These are phyloP conservation scores for Ceratobasidium sp. DNA, from an alignment of 1,284 basidiomycete genomes.

Conservation along the genomic window DNA sequence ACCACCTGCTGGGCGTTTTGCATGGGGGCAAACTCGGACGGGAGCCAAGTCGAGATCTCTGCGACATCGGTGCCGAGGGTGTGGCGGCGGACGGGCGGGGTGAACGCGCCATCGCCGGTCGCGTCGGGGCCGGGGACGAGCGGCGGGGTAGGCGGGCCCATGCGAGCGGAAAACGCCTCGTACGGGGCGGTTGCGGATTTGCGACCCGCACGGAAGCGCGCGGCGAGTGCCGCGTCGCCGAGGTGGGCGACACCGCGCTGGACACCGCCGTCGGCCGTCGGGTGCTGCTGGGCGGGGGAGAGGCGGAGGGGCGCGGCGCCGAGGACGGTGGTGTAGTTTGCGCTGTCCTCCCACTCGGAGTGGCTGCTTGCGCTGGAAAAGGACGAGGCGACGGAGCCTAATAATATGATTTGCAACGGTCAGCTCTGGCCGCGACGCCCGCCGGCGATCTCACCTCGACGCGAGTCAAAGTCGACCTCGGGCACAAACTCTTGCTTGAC, in stretches of 20 bases:
- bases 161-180: conserved; percentile 28
- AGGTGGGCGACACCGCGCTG: conserved; percentile 27
- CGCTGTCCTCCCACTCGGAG: conserved; percentile 36
- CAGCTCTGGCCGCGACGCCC: not conserved
- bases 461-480: conserved; percentile 42
- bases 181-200: conserved; percentile 42
- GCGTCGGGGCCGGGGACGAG: conserved; percentile 22
- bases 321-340: conserved; percentile 34
- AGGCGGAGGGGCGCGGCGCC: conserved; percentile 11
- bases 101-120: conserved; percentile 12
- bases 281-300: conserved; percentile 38
- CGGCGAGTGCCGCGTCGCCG: conserved; percentile 24
- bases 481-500: conserved; percentile 43
- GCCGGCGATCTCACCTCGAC: conserved; percentile 34
- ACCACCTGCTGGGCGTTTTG: conserved; percentile 31
- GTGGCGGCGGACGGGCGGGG: conserved; percentile 34
- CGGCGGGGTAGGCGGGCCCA: conserved; percentile 41
- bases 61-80: conserved; percentile 35
- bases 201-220: conserved; percentile 37
- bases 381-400: conserved; percentile 42
- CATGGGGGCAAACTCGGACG: conserved; percentile 23
- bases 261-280: conserved; percentile 19
- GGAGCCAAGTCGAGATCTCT: conserved; percentile 31
- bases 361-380: conserved; percentile 37
- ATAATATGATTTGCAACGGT: conserved; percentile 20